Percentiles rank a stretch among this genome's conserved stretches.
phyloP scores from a whole-genome alignment of 805 yeast species.

The Ogataea parapolymorpha region DNA sequence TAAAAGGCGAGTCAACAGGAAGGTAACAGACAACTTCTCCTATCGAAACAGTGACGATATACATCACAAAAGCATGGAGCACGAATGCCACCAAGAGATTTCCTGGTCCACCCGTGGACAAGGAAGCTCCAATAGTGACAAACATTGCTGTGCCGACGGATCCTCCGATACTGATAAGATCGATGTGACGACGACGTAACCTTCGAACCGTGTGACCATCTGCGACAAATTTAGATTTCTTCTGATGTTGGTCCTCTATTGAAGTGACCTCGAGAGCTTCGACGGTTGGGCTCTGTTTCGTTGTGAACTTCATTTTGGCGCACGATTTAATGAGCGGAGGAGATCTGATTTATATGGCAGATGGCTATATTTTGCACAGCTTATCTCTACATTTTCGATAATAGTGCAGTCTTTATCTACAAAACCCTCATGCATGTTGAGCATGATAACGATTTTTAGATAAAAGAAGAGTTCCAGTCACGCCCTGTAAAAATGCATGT shows the following conservation, averaged over 20 bases:
- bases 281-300: neutral
- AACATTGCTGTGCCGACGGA: constrained; percentile 80
- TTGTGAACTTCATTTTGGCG: neutral
- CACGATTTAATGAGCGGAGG: no score
- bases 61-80: constrained; percentile 64
- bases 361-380: no score
- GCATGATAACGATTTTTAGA: no score
- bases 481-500: no score
- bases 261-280: constrained; percentile 9
- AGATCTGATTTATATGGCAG: no score
- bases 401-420: no score
- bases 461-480: no score
- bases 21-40: constrained; percentile 79
- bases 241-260: neutral
- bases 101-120: constrained; percentile 68
- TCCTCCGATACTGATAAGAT: constrained; percentile 76
- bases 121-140: constrained; percentile 64
- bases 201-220: constrained; percentile 19
- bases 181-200: constrained; percentile 54
- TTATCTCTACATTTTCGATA: no score
- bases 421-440: no score
- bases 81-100: constrained; percentile 62
- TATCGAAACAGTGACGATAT: constrained; percentile 62
- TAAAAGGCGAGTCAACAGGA: constrained; percentile 76
- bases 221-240: neutral